Evolutionary conservation across 2,329 filamentous ascomycete genomes (phyloP).

Genomic region (Aspergillus melleus): DNA sequence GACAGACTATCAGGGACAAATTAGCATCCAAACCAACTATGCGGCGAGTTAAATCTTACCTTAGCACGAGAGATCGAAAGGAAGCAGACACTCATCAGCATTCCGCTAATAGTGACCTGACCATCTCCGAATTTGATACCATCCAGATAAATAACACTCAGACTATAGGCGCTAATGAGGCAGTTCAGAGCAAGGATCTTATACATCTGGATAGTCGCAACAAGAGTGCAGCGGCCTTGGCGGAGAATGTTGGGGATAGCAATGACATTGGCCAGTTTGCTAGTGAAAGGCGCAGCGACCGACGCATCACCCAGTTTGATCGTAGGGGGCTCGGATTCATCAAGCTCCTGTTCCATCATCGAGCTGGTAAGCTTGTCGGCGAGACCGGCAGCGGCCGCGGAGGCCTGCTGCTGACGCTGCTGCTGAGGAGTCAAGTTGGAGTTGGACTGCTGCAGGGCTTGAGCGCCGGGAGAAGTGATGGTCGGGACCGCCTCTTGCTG

Average conservation of each 20-base stretch:
- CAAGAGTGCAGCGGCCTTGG: constrained; percentile 93
- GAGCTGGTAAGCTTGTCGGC: constrained; percentile 82
- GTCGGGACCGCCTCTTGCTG: constrained; percentile 61
- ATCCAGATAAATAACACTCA: constrained; percentile 93
- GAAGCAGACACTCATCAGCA: constrained; percentile 99
- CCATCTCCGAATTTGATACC: constrained; percentile 99
- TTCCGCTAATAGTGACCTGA: constrained; percentile 97
- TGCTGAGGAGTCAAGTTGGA: constrained; percentile 52
- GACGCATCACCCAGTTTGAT: constrained; percentile 98
- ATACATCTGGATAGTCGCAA: constrained; percentile 99
- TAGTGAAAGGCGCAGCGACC: constrained; percentile 95
- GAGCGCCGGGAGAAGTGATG: constrained; percentile 66
- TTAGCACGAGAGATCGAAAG: constrained; percentile 96
- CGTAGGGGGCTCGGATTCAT: constrained; percentile 86
- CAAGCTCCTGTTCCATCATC: constrained; percentile 88
- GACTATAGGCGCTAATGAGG: constrained; percentile 93
- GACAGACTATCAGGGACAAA: constrained; percentile 61
- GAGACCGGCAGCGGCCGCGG: constrained; percentile 71
- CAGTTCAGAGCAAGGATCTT: constrained; percentile 98
- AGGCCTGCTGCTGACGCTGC: constrained; percentile 56
- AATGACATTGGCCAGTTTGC: constrained; percentile 93
- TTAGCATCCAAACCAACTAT: constrained; percentile 13
- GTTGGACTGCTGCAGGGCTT: constrained; percentile 55
- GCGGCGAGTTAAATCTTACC: constrained; percentile 41
- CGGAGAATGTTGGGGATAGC: constrained; percentile 98